A percentile compares a stretch with the other conserved stretches of the same genome.
phyloP scores from a whole-genome alignment of 2,329 filamentous ascomycete genomes.

The Teratosphaeria viscida region DNA sequence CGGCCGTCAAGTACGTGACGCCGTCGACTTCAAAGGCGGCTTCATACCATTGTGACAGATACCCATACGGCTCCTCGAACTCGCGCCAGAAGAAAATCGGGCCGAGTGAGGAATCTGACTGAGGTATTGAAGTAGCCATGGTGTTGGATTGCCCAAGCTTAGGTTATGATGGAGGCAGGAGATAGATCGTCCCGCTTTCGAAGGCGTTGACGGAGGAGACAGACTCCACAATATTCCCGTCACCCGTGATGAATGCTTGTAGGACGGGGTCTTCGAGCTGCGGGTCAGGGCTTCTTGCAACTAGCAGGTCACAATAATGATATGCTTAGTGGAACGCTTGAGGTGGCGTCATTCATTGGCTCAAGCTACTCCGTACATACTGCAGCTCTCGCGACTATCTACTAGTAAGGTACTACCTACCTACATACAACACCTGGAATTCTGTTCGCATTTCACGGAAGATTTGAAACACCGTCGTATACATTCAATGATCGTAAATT shows the following conservation, averaged over 20 bases:
- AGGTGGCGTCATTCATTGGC: neutral
- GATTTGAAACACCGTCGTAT: neutral
- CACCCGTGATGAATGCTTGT: too few species aligned
- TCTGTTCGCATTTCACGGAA: neutral
- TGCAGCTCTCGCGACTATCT: neutral
- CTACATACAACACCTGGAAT: too few species aligned
- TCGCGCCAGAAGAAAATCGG: constrained; percentile 30
- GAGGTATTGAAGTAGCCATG: neutral
- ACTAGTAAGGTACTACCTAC: too few species aligned
- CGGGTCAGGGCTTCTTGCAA: too few species aligned
- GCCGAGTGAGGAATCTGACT: constrained; percentile 3
- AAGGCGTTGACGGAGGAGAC: neutral
- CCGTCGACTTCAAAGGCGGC: constrained; percentile 38
- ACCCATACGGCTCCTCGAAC: constrained; percentile 40
- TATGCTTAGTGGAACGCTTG: neutral
- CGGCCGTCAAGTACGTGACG: constrained; percentile 29
- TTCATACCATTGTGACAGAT: constrained; percentile 54
- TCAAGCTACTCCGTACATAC: neutral
- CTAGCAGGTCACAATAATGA: too few species aligned
- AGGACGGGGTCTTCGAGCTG: too few species aligned
- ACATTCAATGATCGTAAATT: neutral
- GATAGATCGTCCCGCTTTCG: neutral
- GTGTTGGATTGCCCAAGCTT: neutral
- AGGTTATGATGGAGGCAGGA: too few species aligned
- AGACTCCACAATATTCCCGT: too few species aligned